phyloP scores from a whole-genome alignment of 2,329 filamentous ascomycete species.

The Fusarium citri region DNA sequence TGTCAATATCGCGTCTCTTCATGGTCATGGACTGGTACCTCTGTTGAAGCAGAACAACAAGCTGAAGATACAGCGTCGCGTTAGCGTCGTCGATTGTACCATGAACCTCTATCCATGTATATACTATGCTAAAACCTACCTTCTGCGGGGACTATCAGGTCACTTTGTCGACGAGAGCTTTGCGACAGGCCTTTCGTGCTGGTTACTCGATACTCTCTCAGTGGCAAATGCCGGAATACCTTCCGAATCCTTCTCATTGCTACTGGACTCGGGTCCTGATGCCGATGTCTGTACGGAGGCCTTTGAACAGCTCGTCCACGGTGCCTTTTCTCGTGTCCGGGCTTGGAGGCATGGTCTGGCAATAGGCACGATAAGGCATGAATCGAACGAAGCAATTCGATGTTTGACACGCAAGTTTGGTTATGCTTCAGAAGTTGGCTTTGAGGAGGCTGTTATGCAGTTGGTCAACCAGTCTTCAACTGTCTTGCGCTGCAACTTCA shows the following conservation, averaged over 20 bases:
- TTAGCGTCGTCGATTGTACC: not conserved
- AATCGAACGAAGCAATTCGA: rapidly evolving
- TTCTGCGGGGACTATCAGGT: no score
- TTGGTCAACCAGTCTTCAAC: not conserved
- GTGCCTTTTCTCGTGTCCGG: not conserved
- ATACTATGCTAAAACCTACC: no score
- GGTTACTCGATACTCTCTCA: conserved; percentile 8
- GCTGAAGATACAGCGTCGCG: conserved; percentile 18
- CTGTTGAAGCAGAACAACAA: conserved; percentile 19
- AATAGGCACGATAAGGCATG: rapidly evolving
- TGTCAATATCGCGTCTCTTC: not conserved
- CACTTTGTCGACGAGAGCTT: no score
- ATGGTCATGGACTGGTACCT: conserved; percentile 1
- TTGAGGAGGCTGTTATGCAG: not conserved
- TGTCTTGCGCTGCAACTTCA: not conserved
- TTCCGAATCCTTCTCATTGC: not conserved
- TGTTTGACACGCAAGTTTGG: not conserved
- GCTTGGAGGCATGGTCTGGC: not conserved
- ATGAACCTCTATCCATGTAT: rapidly evolving
- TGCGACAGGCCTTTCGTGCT: not conserved
- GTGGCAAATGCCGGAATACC: not conserved
- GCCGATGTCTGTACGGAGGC: not conserved
- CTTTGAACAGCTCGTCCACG: not conserved
- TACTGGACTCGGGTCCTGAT: not conserved
- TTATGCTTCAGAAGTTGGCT: not conserved